Conservation (phyloP, 2,329 filamentous ascomycete species). For the Paracamarosporium sp. region DNA sequence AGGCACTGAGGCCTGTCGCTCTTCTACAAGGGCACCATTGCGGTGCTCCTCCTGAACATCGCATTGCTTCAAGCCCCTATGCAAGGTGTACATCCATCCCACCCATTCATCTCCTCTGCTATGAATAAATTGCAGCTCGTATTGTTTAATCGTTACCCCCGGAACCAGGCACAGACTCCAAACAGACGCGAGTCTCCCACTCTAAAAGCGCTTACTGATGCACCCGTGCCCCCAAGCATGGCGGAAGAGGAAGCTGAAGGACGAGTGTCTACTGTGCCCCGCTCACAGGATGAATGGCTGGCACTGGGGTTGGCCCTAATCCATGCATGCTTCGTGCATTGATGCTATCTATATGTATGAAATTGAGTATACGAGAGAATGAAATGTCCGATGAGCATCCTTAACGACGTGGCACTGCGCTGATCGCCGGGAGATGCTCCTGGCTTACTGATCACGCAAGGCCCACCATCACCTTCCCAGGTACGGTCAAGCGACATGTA, state of each 20-base stretch:
- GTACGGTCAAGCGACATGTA: neutral
- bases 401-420: neutral
- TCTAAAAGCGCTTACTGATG: neutral
- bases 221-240: neutral
- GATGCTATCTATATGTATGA: neutral
- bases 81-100: no score
- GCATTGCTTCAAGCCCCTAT: no score
- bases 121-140: no score
- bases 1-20: no score
- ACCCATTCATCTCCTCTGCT: no score
- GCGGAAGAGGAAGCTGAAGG: neutral
- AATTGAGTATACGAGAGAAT: neutral
- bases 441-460: slow-evolving; percentile 7
- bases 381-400: slow-evolving; percentile 1
- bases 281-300: neutral
- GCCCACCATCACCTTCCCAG: neutral
- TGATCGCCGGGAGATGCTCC: neutral
- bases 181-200: no score
- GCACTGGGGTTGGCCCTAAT: neutral
- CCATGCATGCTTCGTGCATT: neutral
- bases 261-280: neutral
- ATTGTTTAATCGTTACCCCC: no score
- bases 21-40: no score
- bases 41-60: no score
- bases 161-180: no score